Evolutionary conservation across 345 rosid species (phyloP), one percentile per base, ranked within the genome.

Genomic region (Erucastrum elatum): DNA sequence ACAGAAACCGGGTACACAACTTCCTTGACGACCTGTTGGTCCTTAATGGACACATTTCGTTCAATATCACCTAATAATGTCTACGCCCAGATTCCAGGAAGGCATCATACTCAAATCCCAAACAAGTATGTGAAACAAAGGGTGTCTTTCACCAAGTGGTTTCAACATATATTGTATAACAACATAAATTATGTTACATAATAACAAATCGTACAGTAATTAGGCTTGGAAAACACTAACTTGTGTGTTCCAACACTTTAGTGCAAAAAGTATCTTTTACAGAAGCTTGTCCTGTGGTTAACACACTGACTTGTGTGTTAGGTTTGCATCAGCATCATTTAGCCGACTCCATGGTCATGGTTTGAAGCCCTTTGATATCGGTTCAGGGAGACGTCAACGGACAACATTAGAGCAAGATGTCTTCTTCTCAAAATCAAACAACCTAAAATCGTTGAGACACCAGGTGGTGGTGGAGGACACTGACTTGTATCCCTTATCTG

Each of bases 401-500:
- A 60, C 34, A 60, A 8, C 8, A 60, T 0, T 11, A 11, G 16
- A 60, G 34, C 64, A 60, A 12, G 64, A 60, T 2, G 63, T 25
- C 31, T 59, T 59, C n/a, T 59, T n/a, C n/a, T 59, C 2, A 59
- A 26, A 26, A 59, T 59, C 63, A 60, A 60, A 27, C 34, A 10
- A 4, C 64, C 34, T 11, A 27, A 60, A 27, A 27, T 27, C 4
- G 64, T 3, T 2, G 64, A 27, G 34, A 60, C 34, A 60, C 64
- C 64, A 26, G 64, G 27, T 60, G 64, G 64, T 89, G 94, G 94
- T 86, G 91, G 91, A 88, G 97, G 75, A 89, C 94, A 21, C 74
- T 90, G 59, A 88, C 97, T 44, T 88, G 88, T 73, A 56, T 88
- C 16, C 95, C 97, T 25, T 94, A 92, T 71, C 26, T 94, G 76